phyloP scores from a whole-genome alignment of 805 yeast species.

The Hanseniaspora osmophila region DNA sequence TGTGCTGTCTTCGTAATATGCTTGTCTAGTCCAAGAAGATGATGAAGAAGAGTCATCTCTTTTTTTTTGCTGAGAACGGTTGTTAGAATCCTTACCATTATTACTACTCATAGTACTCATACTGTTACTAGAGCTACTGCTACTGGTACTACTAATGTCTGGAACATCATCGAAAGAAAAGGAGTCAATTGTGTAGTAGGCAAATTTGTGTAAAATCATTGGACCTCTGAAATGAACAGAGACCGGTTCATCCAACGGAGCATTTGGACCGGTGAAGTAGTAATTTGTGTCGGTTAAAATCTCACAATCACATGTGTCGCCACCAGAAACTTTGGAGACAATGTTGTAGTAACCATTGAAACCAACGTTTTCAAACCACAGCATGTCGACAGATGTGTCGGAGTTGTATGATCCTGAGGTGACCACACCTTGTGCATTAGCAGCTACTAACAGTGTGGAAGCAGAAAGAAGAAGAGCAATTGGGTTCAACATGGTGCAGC shows the following conservation, averaged over 20 bases:
- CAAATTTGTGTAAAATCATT: constrained; percentile 42
- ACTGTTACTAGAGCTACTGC: neutral
- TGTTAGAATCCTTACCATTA: neutral
- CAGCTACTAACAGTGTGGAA: neutral
- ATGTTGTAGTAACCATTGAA: constrained; percentile 20
- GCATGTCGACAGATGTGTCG: constrained; percentile 11
- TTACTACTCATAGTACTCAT: neutral
- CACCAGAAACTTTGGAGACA: constrained; percentile 15
- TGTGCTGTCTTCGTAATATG: constrained; percentile 40
- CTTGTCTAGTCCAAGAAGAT: constrained; percentile 42
- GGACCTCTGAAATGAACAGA: constrained; percentile 77
- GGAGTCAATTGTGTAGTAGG: constrained; percentile 37
- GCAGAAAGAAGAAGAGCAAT: neutral
- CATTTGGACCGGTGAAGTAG: constrained; percentile 38
- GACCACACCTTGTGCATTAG: neutral
- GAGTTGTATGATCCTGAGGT: neutral
- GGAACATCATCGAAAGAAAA: constrained; percentile 20
- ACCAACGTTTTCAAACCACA: constrained; percentile 20
- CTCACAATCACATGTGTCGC: constrained; percentile 18
- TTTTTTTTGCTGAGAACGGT: neutral
- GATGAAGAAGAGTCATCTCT: constrained; percentile 26
- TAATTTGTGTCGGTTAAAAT: constrained; percentile 11
- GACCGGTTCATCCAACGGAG: constrained; percentile 52
- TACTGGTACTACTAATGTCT: constrained; percentile 7
- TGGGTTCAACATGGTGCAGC: neutral